Evolutionary conservation across 106 monocot species (phyloP).

Genomic region (Dendrobium officinale): DNA sequence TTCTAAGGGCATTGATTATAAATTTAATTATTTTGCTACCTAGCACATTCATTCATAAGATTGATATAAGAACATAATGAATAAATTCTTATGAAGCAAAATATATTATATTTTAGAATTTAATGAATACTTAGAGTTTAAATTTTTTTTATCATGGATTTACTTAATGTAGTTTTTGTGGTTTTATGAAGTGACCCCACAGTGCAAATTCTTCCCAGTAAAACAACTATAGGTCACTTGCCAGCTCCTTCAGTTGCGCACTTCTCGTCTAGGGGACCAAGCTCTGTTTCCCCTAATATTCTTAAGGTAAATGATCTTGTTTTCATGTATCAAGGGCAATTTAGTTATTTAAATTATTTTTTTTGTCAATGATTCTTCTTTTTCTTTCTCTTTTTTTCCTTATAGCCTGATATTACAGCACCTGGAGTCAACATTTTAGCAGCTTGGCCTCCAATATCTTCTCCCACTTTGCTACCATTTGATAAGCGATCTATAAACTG

Average conservation of each 20-base stretch:
- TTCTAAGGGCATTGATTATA: too few species aligned
- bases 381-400: neutral
- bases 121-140: too few species aligned
- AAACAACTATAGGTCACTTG: conserved; percentile 17
- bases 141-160: neutral
- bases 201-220: conserved; percentile 34
- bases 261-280: conserved; percentile 73
- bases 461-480: conserved; percentile 40
- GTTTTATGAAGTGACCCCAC: conserved; percentile 26
- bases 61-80: too few species aligned
- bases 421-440: conserved; percentile 79
- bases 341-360: neutral
- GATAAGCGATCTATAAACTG: conserved; percentile 44
- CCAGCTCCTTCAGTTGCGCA: conserved; percentile 53
- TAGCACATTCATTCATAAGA: too few species aligned
- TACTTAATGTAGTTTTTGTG: neutral
- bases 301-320: conserved; percentile 42
- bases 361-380: neutral
- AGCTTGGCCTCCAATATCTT: conserved; percentile 59
- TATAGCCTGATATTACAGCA: conserved; percentile 63
- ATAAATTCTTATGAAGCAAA: too few species aligned
- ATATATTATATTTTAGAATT: too few species aligned
- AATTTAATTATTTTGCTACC: too few species aligned
- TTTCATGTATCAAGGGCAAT: neutral
- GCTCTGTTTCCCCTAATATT: conserved; percentile 45